Base-by-base conservation (phyloP, 1,284 basidiomycete species). In the Athelia psychrophila region DNA sequence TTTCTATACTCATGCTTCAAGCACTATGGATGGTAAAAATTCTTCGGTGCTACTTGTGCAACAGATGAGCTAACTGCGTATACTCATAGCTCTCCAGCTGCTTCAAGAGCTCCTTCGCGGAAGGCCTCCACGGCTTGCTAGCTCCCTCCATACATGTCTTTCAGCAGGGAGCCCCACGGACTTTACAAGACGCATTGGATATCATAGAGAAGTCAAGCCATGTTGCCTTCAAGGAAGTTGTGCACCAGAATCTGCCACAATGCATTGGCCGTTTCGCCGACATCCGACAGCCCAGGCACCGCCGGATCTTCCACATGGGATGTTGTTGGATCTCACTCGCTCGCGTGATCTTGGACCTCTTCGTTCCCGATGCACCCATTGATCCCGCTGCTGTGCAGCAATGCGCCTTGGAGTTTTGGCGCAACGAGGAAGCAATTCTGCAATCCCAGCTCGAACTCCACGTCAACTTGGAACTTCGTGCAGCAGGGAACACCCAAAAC, bases 331-430 rank as follows among this genome's bases (percentile, higher is more conserved):
- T 95, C 40, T 78, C 76, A 0, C 64, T 92, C 24, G 81, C 85
- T 45, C 73, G 75, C 25, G 60, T 81, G 49, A 67, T 91, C 25
- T 64, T 93, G 16, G 74, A 83, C 1, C 76, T 96, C n/a, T 91
- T 90, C 64, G 77, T 98, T 46, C 95, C 97, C 0, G 83, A 93
- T 62, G 74, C 86, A 3, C 93, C 95, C 1, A 72, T 98, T 50
- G 97, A 99, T 66, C 96, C 96, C 9, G 83, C 88, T 15, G 84
- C 85, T 18, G 79, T 88, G 30, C 79, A 86, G 48, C 77, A 77
- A 44, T 82, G 80, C 33, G 73, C 77, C 0, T 68, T 68, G 4
- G 70, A 76, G 35, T 81, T 88, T 44, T 73, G 80, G 59, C 60
- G 64, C n/a, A 62, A 73, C n/a, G 75, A 84, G 50, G 65, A 76